Evolutionary conservation across 768 basidiomycete species (phyloP).

Genomic region (Heimioporus sp.): DNA sequence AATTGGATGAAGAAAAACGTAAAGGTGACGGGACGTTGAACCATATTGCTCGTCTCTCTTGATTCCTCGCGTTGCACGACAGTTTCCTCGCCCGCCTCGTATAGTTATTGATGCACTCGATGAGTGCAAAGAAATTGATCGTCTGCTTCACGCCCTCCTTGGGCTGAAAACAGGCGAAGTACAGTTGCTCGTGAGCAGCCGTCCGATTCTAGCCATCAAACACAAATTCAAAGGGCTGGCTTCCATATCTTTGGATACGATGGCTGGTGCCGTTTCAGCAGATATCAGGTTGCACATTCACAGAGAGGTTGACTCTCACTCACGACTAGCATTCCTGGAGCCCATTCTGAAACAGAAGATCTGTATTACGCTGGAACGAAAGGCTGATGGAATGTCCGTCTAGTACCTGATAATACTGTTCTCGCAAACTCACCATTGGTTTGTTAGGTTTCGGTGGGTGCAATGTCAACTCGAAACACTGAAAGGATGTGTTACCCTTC

Average conservation of each 20-base stretch:
- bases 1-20: too few relatives aligned
- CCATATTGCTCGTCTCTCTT: not conserved
- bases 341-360: constrained; percentile 5
- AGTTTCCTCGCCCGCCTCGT: not conserved
- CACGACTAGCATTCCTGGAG: not conserved
- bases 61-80: not conserved
- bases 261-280: not conserved
- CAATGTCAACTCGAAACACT: constrained; percentile 1
- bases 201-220: constrained; percentile 7
- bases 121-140: constrained; percentile 6
- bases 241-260: constrained; percentile 4
- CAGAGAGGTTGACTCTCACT: constrained; percentile 2
- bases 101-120: constrained; percentile 19
- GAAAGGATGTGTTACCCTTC: not conserved
- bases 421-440: not conserved
- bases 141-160: not conserved
- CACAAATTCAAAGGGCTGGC: not conserved
- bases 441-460: constrained; percentile 2
- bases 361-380: not conserved
- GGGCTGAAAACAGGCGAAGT: not conserved
- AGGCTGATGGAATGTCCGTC: not conserved
- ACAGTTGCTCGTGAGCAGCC: constrained; percentile 14
- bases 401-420: not conserved
- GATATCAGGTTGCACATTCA: constrained; percentile 11
- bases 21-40: too few relatives aligned